Conservation (phyloP, 495 filamentous ascomycete genomes). For the Baudoinia panamericana region DNA sequence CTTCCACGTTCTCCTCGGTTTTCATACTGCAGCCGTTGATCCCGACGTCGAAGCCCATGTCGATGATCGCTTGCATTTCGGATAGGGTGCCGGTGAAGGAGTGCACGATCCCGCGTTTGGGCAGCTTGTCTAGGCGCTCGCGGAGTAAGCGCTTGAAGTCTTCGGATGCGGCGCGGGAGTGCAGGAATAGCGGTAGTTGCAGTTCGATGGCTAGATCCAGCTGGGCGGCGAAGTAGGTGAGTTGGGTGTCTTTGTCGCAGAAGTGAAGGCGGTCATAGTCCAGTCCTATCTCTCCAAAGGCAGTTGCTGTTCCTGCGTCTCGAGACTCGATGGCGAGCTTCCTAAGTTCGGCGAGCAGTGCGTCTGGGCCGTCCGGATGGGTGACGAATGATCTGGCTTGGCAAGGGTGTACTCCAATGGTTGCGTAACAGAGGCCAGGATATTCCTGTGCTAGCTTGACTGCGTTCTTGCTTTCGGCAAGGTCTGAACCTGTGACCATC, state of each 20-base stretch:
- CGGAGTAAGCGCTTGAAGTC: constrained; percentile 62
- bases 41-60: constrained; percentile 67
- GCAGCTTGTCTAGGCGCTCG: constrained; percentile 41
- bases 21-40: constrained; percentile 90
- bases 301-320: constrained; percentile 45
- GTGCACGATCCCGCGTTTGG: constrained; percentile 70
- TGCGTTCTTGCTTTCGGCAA: constrained; percentile 62
- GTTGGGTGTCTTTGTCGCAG: constrained; percentile 59
- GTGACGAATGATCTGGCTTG: constrained; percentile 54
- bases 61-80: constrained; percentile 66
- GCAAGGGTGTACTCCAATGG: constrained; percentile 90
- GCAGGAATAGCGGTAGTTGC: constrained; percentile 76
- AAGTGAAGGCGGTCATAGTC: constrained; percentile 88
- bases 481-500: constrained; percentile 85
- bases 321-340: constrained; percentile 39
- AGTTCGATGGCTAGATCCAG: constrained; percentile 63
- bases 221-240: constrained; percentile 73
- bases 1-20: constrained; percentile 73
- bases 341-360: constrained; percentile 40
- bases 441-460: constrained; percentile 58
- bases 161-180: constrained; percentile 68
- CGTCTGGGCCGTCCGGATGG: constrained; percentile 40
- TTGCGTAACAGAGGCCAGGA: constrained; percentile 70
- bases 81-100: constrained; percentile 76
- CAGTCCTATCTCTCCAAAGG: constrained; percentile 90